Evolutionary conservation across 2,329 filamentous ascomycete genomes (phyloP).

Genomic region (Pseudonectria foliicola): DNA sequence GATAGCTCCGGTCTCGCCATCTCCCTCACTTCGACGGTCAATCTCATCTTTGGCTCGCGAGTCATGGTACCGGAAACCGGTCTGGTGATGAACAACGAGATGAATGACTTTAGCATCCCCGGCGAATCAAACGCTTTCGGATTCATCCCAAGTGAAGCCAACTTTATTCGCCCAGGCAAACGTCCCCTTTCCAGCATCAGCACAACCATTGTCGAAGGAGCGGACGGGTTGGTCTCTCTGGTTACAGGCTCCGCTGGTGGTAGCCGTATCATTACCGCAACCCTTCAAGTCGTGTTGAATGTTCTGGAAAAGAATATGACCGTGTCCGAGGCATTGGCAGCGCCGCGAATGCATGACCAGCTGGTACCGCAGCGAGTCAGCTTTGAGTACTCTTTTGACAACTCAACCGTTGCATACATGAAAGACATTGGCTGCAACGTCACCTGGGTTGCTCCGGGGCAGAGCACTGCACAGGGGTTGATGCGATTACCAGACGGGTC

Average conservation of each 20-base stretch:
- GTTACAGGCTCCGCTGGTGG: slow-evolving; percentile 75
- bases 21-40: slow-evolving; percentile 74
- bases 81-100: slow-evolving; percentile 60
- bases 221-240: slow-evolving; percentile 62
- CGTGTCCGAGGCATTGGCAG: slow-evolving; percentile 53
- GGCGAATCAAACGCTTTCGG: slow-evolving; percentile 66
- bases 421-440: slow-evolving; percentile 64
- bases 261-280: slow-evolving; percentile 75
- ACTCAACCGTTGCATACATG: slow-evolving; percentile 61
- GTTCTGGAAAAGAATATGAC: slow-evolving; percentile 62
- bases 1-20: slow-evolving; percentile 67
- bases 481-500: slow-evolving; percentile 53
- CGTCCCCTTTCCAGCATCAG: slow-evolving; percentile 72
- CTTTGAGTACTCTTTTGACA: slow-evolving; percentile 70
- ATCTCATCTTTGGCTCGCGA: slow-evolving; percentile 69
- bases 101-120: slow-evolving; percentile 73
- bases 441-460: slow-evolving; percentile 57
- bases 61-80: slow-evolving; percentile 77
- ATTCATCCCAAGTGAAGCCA: slow-evolving; percentile 65
- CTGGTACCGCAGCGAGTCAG: slow-evolving; percentile 59
- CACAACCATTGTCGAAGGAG: slow-evolving; percentile 66
- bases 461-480: slow-evolving; percentile 68
- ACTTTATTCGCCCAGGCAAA: slow-evolving; percentile 71
- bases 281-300: slow-evolving; percentile 69
- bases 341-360: slow-evolving; percentile 76